Evolutionary conservation across 208 protist genomes (phyloP).

Genomic region (Leishmania guyanensis): DNA sequence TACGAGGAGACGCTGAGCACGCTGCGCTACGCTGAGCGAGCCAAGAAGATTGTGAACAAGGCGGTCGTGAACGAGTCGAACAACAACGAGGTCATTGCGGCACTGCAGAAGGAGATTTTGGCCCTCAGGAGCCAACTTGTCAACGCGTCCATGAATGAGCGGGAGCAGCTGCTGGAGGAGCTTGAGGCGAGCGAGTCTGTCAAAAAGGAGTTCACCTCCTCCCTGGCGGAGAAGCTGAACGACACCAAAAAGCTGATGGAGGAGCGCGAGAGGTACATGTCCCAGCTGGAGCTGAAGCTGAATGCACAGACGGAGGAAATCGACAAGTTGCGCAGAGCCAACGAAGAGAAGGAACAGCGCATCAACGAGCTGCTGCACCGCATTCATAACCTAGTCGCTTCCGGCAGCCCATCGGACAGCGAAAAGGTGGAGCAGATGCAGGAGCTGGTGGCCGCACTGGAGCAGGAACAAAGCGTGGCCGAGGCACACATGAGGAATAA

Average conservation of each 20-base stretch:
- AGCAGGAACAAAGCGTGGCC: constrained; percentile 52
- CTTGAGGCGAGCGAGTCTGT: constrained; percentile 69
- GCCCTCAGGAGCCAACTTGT: constrained; percentile 48
- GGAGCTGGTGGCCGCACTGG: constrained; percentile 61
- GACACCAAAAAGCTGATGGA: constrained; percentile 72
- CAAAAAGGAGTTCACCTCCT: constrained; percentile 68
- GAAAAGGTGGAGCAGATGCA: constrained; percentile 54
- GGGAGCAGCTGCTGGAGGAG: constrained; percentile 56
- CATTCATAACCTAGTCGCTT: constrained; percentile 34
- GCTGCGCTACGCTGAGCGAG: constrained; percentile 84
- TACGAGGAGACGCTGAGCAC: constrained; percentile 76
- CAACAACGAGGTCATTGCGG: constrained; percentile 80
- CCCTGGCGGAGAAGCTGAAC: constrained; percentile 70
- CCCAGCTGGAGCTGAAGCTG: constrained; percentile 54
- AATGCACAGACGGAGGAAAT: constrained; percentile 61
- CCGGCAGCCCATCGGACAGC: constrained; percentile 14
- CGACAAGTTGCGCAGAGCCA: constrained; percentile 47
- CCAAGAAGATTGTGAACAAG: constrained; percentile 89
- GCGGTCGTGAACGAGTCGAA: constrained; percentile 87
- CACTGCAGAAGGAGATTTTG: constrained; percentile 75
- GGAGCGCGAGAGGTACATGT: constrained; percentile 72
- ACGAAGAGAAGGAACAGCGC: constrained; percentile 65
- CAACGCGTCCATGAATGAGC: constrained; percentile 57
- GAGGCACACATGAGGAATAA: constrained; percentile 35
- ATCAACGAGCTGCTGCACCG: constrained; percentile 67